Base-by-base conservation (phyloP, 2,329 filamentous ascomycete genomes). In the Penicillium sp. region DNA sequence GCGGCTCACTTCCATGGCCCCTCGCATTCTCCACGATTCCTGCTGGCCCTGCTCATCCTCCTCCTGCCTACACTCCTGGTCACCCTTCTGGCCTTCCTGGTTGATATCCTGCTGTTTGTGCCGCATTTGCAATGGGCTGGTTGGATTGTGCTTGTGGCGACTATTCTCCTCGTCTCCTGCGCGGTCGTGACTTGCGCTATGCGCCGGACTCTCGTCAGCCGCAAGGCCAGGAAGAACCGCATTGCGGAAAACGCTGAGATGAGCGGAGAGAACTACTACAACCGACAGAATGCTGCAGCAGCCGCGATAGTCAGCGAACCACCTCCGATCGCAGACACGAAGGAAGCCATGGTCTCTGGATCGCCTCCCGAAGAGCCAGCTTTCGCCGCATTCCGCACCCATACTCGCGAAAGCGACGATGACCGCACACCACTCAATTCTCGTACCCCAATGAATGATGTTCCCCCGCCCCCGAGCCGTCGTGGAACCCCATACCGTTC, bases 171-270 rank as follows among this genome's bases (percentile, higher is more conserved):
- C 49, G 87, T 90, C 51, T 80, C 91, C 24, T 90, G 90, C 70
- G 89, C 88, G 43, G 84, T 99, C 56, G 87, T 97, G 35, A 93
- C 92, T 9, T 99, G 93, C 73, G 92, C 91, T 22, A 98, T 98
- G 92, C 89, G 95, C 62, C 87, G 93, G 58, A 96, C 93, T 2
- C 80, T 98, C 56, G 90, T 97, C 59, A 90, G 90, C 74, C 86
- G 93, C 67, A 97, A 97, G 78, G 90, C 93, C n/a, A 85, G 93
- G 60, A 93, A 95, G 82, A 91, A 88, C 79, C 86, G 91, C 46
- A 96, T 98, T 70, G 91, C 87, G 2, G 90, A 96, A 74, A 96
- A 98, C 71, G 91, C 93, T 8, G 93, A 98, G 72, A 98, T 98
- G 93, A 98, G 90, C 72, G 93, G 93, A 27, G 87, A 95, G 68